phyloP scores from a whole-genome alignment of 2,329 filamentous ascomycete genomes.

The Ophiostoma novo-ulmi region DNA sequence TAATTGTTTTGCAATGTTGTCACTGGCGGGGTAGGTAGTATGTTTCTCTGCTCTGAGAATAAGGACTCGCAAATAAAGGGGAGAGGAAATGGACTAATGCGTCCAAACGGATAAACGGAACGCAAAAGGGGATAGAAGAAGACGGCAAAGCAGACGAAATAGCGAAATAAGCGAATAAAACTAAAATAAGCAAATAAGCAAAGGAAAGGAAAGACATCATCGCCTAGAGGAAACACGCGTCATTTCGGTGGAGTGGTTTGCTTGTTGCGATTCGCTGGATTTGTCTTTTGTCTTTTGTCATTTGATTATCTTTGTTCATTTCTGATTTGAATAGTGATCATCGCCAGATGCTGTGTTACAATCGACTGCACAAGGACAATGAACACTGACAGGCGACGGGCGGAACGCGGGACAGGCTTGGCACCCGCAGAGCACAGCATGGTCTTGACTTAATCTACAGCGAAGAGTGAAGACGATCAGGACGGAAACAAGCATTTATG shows the following conservation, averaged over 20 bases:
- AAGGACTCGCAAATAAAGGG: not conserved
- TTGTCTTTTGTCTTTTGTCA: not conserved
- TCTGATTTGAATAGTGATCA: not conserved
- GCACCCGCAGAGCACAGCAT: not conserved
- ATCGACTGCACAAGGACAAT: not conserved
- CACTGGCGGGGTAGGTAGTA: not conserved
- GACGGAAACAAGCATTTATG: conserved; percentile 12
- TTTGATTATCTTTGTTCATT: no score
- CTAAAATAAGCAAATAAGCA: not conserved
- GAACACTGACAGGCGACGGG: not conserved
- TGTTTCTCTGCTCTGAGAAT: not conserved
- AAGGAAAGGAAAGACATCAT: not conserved
- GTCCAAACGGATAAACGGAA: not conserved
- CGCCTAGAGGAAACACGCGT: conserved; percentile 5
- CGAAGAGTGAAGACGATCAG: not conserved
- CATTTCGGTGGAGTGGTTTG: not conserved
- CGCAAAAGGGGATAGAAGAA: not conserved
- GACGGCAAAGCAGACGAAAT: not conserved
- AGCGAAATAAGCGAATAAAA: no score
- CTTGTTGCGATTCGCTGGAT: not conserved
- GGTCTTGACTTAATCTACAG: not conserved
- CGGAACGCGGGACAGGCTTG: conserved; percentile 12
- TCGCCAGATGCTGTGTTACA: not conserved
- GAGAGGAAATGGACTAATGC: not conserved
- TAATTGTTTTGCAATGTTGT: not conserved